Conservation (phyloP, 805 yeast species). For the Candida xiaguanensis region DNA sequence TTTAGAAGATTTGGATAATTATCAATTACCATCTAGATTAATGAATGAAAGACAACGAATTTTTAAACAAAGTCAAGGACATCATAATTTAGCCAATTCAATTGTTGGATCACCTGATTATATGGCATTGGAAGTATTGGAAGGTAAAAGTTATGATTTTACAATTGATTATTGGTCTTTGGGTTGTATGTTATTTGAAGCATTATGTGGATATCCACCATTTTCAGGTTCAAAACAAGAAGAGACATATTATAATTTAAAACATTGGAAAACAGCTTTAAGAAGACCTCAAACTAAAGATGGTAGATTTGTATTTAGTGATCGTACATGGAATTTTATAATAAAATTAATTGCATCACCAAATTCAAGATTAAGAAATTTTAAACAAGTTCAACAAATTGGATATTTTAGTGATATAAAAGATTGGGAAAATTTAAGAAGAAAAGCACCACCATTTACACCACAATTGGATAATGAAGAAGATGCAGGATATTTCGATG, state of each 20-base stretch:
- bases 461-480: conserved; percentile 96
- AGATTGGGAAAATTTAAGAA: conserved; percentile 69
- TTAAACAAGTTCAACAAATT: conserved; percentile 76
- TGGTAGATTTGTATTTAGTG: conserved; percentile 89
- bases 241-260: conserved; percentile 90
- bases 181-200: conserved; percentile 96
- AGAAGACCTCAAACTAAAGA: conserved; percentile 89
- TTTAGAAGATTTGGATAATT: conserved; percentile 62
- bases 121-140: conserved; percentile 96
- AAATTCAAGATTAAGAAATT: conserved; percentile 65
- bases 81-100: conserved; percentile 85
- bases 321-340: conserved; percentile 91
- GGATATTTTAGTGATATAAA: conserved; percentile 75
- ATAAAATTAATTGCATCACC: conserved; percentile 79
- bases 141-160: conserved; percentile 89
- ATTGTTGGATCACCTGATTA: conserved; percentile 98
- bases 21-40: conserved; percentile 61
- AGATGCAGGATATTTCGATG: conserved; percentile 98
- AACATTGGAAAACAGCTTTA: conserved; percentile 86
- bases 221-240: conserved; percentile 91
- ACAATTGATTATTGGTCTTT: conserved; percentile 99
- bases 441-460: conserved; percentile 84
- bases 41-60: conserved; percentile 83
- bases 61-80: conserved; percentile 77
- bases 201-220: conserved; percentile 95